Percentiles rank a stretch among this genome's conserved stretches.
These are phyloP conservation scores for Apium graveolens DNA, from an alignment of 129 eudicot genomes.

Conservation along the genomic window DNA sequence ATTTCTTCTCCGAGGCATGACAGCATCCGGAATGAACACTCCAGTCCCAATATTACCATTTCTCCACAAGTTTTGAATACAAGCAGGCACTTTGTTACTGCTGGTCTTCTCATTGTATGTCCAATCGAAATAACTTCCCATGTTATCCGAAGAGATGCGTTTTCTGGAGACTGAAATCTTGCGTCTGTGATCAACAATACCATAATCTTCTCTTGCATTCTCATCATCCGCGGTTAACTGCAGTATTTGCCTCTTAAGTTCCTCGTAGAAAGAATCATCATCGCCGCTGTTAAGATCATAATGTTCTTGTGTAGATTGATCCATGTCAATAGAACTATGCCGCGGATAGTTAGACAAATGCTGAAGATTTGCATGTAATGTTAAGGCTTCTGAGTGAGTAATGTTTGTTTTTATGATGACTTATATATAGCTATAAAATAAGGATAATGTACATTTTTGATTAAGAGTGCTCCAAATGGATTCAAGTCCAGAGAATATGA, in stretches of 20 bases:
- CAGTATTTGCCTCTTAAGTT: conserved; percentile 52
- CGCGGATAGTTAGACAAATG: not conserved
- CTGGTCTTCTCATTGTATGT: conserved; percentile 22
- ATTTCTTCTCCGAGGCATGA: conserved; percentile 25
- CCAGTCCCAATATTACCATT: conserved; percentile 57
- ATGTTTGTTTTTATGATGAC: not conserved
- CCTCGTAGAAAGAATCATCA: conserved; percentile 41
- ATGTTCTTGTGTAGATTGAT: not conserved
- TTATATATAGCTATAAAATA: not conserved
- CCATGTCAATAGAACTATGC: not conserved
- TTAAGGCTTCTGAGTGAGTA: not conserved
- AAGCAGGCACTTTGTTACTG: conserved; percentile 31
- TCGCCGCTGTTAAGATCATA: conserved; percentile 15
- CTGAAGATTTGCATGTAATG: not conserved
- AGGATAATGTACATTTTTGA: not conserved
- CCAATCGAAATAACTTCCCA: conserved; percentile 46
- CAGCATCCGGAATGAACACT: conserved; percentile 62
- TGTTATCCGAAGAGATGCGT: not conserved
- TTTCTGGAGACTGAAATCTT: conserved; percentile 6
- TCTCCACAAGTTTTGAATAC: conserved; percentile 55
- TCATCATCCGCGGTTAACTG: conserved; percentile 48
- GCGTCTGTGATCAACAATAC: conserved; percentile 6
- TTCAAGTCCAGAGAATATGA: conserved; percentile 13
- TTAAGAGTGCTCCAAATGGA: conserved; percentile 27
- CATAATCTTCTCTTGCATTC: not conserved